Percentiles rank a stretch among this genome's conserved stretches.
These are phyloP conservation scores for Scleroderma bovista DNA, from an alignment of 768 basidiomycete species.

Conservation along the genomic window DNA sequence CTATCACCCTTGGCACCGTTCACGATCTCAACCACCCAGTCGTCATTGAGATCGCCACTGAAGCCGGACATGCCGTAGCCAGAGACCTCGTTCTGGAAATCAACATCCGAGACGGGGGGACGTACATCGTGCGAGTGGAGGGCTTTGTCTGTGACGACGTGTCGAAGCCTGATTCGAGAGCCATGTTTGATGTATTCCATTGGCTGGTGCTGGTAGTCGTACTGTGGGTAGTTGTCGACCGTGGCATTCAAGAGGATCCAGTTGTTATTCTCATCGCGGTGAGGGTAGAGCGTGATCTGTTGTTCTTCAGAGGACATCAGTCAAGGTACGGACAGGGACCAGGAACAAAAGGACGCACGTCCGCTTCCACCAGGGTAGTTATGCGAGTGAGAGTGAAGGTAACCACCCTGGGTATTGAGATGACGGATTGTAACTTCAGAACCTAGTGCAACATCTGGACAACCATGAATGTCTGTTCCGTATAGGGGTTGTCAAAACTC, in stretches of 20 bases:
- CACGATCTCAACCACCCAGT: constrained; percentile 87
- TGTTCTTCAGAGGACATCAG: constrained; percentile 57
- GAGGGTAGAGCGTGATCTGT: constrained; percentile 98
- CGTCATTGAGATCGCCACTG: constrained; percentile 86
- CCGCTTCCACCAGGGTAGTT: constrained; percentile 86
- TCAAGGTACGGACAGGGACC: too few species aligned
- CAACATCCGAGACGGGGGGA: constrained; percentile 93
- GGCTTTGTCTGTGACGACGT: constrained; percentile 73
- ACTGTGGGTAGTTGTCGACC: constrained; percentile 32
- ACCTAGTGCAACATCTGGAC: constrained; percentile 75
- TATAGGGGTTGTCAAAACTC: constrained; percentile 18
- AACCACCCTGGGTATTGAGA: constrained; percentile 97
- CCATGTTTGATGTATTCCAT: constrained; percentile 61
- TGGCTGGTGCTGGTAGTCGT: constrained; percentile 47
- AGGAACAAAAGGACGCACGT: constrained; percentile 47
- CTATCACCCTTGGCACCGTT: constrained; percentile 56
- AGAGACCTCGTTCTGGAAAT: constrained; percentile 98
- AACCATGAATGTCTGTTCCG: background rate
- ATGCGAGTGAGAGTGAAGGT: constrained; percentile 91
- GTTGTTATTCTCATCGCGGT: constrained; percentile 93
- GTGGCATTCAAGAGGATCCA: constrained; percentile 86
- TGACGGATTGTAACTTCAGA: constrained; percentile 83
- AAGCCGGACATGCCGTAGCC: constrained; percentile 87
- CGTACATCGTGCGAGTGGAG: constrained; percentile 95
- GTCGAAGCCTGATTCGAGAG: constrained; percentile 74